Conservation (phyloP, 441 rosid genomes). For the Populus hybrid region DNA sequence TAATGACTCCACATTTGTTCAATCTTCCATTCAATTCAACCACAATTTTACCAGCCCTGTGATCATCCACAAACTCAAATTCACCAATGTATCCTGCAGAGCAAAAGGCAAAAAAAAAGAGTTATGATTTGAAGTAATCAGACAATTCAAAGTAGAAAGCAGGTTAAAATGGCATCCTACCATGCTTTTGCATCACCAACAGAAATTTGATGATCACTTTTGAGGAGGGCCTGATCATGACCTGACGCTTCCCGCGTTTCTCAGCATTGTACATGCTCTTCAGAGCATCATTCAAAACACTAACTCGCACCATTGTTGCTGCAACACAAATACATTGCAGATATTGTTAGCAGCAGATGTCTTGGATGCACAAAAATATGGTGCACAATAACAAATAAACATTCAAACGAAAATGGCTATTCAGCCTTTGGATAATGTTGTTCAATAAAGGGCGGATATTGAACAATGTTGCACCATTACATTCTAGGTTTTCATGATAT, state of each 20-base stretch:
- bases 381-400: too few relatives aligned
- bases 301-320: constrained; percentile 15
- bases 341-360: too few relatives aligned
- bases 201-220: constrained; percentile 55
- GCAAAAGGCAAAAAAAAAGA: not conserved
- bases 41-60: constrained; percentile 50
- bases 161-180: constrained; percentile 19
- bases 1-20: constrained; percentile 55
- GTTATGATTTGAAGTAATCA: not conserved
- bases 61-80: constrained; percentile 52
- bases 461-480: too few relatives aligned
- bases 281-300: constrained; percentile 55
- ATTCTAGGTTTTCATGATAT: too few relatives aligned
- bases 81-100: constrained; percentile 47
- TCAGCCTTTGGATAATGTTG: too few relatives aligned
- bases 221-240: constrained; percentile 54
- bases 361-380: too few relatives aligned
- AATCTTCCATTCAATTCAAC: constrained; percentile 50
- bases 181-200: constrained; percentile 60
- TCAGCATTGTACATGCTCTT: constrained; percentile 65
- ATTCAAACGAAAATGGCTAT: too few relatives aligned
- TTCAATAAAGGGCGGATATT: too few relatives aligned
- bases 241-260: constrained; percentile 55
- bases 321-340: not conserved
- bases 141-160: not conserved